phyloP scores from a whole-genome alignment of 768 basidiomycete species.

The Melanogaster broomeanus region DNA sequence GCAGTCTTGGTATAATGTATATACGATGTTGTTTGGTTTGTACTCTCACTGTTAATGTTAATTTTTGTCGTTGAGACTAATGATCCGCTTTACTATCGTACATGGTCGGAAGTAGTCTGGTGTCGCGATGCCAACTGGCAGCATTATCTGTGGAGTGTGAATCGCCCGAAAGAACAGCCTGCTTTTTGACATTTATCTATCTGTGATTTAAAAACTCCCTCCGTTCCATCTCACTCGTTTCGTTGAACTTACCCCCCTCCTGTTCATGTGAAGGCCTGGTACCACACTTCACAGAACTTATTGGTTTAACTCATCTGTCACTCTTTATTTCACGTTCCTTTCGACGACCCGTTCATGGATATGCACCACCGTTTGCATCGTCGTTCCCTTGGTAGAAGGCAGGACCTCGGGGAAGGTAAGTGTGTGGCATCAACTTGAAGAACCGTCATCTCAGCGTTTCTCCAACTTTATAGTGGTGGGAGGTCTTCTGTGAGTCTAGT shows the following conservation, averaged over 20 bases:
- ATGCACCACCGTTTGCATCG: slow-evolving; percentile 11
- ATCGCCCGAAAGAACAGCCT: not conserved
- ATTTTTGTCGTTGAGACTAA: not conserved
- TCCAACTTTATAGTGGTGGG: slow-evolving; percentile 9
- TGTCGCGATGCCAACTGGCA: slow-evolving; percentile 35
- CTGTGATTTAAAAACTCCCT: not conserved
- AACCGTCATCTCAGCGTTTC: not conserved
- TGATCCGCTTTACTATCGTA: no score
- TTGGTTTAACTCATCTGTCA: slow-evolving; percentile 13
- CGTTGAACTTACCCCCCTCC: not conserved
- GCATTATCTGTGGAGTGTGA: slow-evolving; percentile 16
- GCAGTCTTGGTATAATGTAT: slow-evolving; percentile 7
- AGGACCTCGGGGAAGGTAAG: slow-evolving; percentile 32
- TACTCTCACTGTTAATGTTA: not conserved
- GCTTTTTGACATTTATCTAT: not conserved
- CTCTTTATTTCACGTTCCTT: slow-evolving; percentile 25
- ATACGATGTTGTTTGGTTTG: not conserved
- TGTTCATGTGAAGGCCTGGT: slow-evolving; percentile 10
- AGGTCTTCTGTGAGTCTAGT: slow-evolving; percentile 25
- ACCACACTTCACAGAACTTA: not conserved
- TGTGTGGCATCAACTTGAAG: not conserved
- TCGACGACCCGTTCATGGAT: slow-evolving; percentile 20
- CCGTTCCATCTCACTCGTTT: slow-evolving; percentile 2
- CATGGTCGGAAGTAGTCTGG: no score
- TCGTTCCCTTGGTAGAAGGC: slow-evolving; percentile 24